Evolutionary conservation across 305 asterid genomes (phyloP).

Genomic region (Fraxinus sp.): DNA sequence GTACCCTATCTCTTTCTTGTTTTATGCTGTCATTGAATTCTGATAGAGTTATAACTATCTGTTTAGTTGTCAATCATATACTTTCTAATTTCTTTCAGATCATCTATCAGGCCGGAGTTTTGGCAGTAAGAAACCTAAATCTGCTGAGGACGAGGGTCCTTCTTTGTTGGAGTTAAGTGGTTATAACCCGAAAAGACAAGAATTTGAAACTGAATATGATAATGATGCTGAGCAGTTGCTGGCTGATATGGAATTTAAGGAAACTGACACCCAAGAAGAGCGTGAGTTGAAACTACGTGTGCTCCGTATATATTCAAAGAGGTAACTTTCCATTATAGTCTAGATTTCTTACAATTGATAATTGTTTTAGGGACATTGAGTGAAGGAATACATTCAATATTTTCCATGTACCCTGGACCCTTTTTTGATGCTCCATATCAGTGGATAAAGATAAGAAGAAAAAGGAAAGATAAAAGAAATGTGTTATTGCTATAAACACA

Average conservation of each 20-base stretch:
- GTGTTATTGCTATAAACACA: not conserved
- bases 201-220: slow-evolving; percentile 75
- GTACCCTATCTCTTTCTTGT: slow-evolving; percentile 30
- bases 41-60: not conserved
- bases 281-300: slow-evolving; percentile 62
- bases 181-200: slow-evolving; percentile 61
- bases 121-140: slow-evolving; percentile 53
- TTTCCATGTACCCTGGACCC: not conserved
- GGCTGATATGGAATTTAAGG: slow-evolving; percentile 83
- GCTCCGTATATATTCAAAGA: slow-evolving; percentile 64
- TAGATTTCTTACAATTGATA: slow-evolving; percentile 5
- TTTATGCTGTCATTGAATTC: slow-evolving; percentile 6
- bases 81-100: slow-evolving; percentile 31
- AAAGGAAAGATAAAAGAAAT: not conserved
- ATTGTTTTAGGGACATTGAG: not conserved
- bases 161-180: slow-evolving; percentile 60
- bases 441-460: not conserved
- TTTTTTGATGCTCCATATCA: not conserved
- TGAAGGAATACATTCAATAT: not conserved
- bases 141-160: slow-evolving; percentile 50
- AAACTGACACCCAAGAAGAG: slow-evolving; percentile 69
- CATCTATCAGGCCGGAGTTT: slow-evolving; percentile 52
- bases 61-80: not conserved
- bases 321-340: slow-evolving; percentile 39
- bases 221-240: slow-evolving; percentile 71